Base-by-base conservation (phyloP, 2,329 filamentous ascomycete species). In the Colletotrichum sp. region DNA sequence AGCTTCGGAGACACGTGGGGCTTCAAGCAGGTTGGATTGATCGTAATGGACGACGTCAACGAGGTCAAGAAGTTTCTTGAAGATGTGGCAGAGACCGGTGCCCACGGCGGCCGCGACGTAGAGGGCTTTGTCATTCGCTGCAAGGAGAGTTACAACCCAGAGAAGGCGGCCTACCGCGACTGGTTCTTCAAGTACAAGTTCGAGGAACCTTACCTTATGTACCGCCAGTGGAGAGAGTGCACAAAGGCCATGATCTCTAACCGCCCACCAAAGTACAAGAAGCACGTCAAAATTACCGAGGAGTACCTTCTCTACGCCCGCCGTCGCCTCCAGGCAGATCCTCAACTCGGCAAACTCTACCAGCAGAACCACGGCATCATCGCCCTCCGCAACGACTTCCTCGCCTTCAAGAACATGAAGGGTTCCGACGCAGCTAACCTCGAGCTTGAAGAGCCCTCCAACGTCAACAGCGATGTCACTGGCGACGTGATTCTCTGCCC, bases 151-250 rank as follows among this genome's bases (percentile, higher is more conserved):
- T 82, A 85, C n/a, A 85, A 92, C 32, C 87, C 88, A 1, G 86
- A 85, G 2, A 82, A 84, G 16, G 84, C 84, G 3, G 90, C 91
- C 1, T 97, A 93, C 83, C 87, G 91, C n/a, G 96, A 99, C 84
- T 99, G 97, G 97, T 99, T 99, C 86, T 99, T 99, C 93, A 99
- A 99, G 86, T 99, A 96, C 91, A 99, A 99, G 87, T 99, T 99
- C 77, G 97, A 99, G 82, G 97, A 99, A 86, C 97, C 97, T 1
- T 99, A 99, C 83, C 88, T 99, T 77, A 98, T 99, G 95, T 99
- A 99, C 86, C 93, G 97, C 28, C 97, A 99, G 87, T 99, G 97
- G 97, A 93, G 97, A 77, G 97, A 99, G 86, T 98, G 95, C 83
- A 99, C 97, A 57, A 99, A 98, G 84, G 91, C 95, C 7, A 86